phyloP scores from a whole-genome alignment of 2,329 filamentous ascomycete species.

The Aspergillus nomiae region DNA sequence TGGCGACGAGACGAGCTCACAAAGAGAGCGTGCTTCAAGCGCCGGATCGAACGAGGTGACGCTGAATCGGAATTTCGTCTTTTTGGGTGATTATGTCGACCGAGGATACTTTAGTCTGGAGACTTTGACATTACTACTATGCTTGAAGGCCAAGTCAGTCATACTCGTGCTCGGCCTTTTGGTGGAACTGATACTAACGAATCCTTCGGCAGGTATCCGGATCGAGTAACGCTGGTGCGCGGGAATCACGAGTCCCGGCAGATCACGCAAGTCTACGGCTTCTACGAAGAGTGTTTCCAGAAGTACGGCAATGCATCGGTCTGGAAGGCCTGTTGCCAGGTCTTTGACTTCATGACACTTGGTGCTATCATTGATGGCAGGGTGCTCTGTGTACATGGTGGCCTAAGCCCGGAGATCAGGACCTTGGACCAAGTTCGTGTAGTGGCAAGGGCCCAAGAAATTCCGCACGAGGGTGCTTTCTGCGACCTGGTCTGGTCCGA shows the following conservation, averaged over 20 bases:
- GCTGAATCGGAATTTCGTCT: constrained; percentile 70
- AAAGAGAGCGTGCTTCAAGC: constrained; percentile 32
- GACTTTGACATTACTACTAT: constrained; percentile 72
- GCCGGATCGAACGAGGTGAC: constrained; percentile 35
- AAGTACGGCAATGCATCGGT: constrained; percentile 78
- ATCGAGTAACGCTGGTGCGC: constrained; percentile 71
- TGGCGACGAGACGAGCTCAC: constrained; percentile 29
- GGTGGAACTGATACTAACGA: neutral
- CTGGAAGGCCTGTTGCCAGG: constrained; percentile 77
- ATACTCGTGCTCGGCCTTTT: neutral
- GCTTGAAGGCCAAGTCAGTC: constrained; percentile 65
- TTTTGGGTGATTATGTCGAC: constrained; percentile 73
- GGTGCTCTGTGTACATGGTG: constrained; percentile 73
- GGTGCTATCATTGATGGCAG: constrained; percentile 74
- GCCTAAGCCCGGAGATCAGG: constrained; percentile 71
- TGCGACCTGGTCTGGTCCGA: constrained; percentile 78
- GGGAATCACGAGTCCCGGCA: constrained; percentile 77
- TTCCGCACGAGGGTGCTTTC: constrained; percentile 75
- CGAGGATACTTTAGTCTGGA: constrained; percentile 74
- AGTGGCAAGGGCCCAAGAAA: constrained; percentile 73
- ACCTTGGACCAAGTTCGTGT: constrained; percentile 75
- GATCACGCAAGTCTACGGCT: constrained; percentile 77
- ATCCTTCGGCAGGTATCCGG: constrained; percentile 59
- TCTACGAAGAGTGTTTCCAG: constrained; percentile 75
- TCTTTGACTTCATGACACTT: constrained; percentile 75